A percentile compares a stretch with the other conserved stretches of the same genome.
Conservation (phyloP, 345 rosid genomes). For the Murraya paniculata region DNA sequence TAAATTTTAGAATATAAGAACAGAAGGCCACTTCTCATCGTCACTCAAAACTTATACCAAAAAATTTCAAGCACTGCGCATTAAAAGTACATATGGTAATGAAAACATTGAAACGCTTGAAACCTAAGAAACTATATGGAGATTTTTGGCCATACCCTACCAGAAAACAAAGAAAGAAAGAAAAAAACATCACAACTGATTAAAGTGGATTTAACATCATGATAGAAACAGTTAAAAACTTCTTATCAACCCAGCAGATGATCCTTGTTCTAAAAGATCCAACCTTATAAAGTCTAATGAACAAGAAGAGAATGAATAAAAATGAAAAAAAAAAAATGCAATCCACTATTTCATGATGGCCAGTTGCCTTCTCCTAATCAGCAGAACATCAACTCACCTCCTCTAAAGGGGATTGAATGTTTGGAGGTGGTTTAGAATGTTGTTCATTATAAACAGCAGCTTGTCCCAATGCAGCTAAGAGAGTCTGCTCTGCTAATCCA, state of each 20-base stretch:
- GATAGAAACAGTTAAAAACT: background rate
- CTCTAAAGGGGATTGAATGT: slow-evolving; percentile 72
- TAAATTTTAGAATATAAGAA: background rate
- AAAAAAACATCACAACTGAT: background rate
- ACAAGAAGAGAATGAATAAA: background rate
- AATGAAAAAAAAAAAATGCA: background rate
- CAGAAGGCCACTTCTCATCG: background rate
- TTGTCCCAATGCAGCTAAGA: slow-evolving; percentile 91
- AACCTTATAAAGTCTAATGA: background rate
- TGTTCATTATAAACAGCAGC: slow-evolving; percentile 77
- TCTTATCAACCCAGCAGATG: background rate
- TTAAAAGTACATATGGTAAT: background rate
- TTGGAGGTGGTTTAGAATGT: slow-evolving; percentile 63
- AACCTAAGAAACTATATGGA: background rate
- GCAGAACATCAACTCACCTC: slow-evolving; percentile 50
- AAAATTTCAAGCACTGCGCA: background rate
- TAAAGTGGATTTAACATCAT: background rate
- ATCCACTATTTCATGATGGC: background rate
- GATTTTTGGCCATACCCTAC: background rate
- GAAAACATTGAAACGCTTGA: background rate
- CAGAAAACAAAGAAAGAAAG: background rate
- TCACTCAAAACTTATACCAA: background rate
- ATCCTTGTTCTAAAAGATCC: background rate
- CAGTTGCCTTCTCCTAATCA: background rate
- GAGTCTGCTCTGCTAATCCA: slow-evolving; percentile 80